Percentiles rank a stretch among this genome's conserved stretches.
phyloP scores from a whole-genome alignment of 495 filamentous ascomycete species.

The Stereocaulon alpinum region DNA sequence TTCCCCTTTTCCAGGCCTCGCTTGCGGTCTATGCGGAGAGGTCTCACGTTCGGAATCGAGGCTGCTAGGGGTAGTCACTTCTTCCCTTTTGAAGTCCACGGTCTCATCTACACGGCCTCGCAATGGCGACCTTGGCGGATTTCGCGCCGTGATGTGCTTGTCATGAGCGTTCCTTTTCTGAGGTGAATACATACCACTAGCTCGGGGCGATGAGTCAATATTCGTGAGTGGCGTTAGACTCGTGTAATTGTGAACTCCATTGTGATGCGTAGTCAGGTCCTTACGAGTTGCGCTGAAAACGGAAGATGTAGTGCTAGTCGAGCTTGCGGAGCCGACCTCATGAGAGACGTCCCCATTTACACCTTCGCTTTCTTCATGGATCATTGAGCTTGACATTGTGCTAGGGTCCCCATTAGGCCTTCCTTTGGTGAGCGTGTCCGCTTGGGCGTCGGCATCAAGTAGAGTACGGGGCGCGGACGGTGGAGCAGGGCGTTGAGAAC shows the following conservation, averaged over 20 bases:
- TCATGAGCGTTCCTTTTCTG: slow-evolving; percentile 30
- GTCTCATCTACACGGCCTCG: slow-evolving; percentile 14
- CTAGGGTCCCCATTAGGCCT: slow-evolving; percentile 2
- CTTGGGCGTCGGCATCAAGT: slow-evolving; percentile 6
- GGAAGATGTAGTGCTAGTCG: slow-evolving; percentile 51
- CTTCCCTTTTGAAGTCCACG: slow-evolving; percentile 3
- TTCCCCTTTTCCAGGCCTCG: slow-evolving; percentile 48
- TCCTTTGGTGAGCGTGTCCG: neutral
- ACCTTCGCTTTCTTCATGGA: slow-evolving; percentile 47
- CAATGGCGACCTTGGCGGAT: slow-evolving; percentile 7
- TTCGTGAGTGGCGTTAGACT: slow-evolving; percentile 69
- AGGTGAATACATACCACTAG: slow-evolving; percentile 44
- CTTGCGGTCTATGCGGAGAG: slow-evolving; percentile 44
- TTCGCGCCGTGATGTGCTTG: slow-evolving; percentile 1
- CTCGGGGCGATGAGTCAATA: slow-evolving; percentile 61
- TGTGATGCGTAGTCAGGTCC: slow-evolving; percentile 33
- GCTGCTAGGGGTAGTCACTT: neutral
- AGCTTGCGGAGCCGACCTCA: slow-evolving; percentile 56
- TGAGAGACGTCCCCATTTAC: slow-evolving; percentile 51
- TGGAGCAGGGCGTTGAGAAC: slow-evolving; percentile 15
- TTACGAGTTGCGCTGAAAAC: slow-evolving; percentile 43
- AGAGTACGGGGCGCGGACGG: slow-evolving; percentile 6
- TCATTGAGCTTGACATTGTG: slow-evolving; percentile 14
- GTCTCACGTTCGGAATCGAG: slow-evolving; percentile 1
- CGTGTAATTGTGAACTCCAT: slow-evolving; percentile 40